Evolutionary conservation across 257 asterid species (phyloP).

Genomic region (Nicotiana attenuata): DNA sequence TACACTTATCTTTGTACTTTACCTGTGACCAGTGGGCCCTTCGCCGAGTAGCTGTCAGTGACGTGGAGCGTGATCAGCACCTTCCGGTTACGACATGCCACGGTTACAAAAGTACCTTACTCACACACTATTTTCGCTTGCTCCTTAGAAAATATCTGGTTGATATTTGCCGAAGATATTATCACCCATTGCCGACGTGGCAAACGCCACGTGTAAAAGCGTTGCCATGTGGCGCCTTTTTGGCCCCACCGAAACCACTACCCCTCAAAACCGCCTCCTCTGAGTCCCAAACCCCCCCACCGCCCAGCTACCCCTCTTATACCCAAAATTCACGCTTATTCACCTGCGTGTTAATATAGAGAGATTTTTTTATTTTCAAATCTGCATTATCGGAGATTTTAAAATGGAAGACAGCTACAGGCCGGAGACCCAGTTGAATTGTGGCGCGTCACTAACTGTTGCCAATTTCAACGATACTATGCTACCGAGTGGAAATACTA

Average conservation of each 20-base stretch:
- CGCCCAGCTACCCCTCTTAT: background rate
- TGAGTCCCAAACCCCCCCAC: background rate
- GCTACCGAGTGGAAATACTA: constrained; percentile 14
- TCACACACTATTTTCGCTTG: background rate
- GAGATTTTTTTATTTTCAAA: background rate
- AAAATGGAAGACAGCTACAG: constrained; percentile 27
- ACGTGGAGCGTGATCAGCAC: constrained; percentile 1
- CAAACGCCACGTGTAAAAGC: constrained; percentile 65
- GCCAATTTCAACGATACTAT: constrained; percentile 26
- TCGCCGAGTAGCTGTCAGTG: background rate
- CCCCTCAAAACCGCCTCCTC: constrained; percentile 13
- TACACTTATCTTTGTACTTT: background rate
- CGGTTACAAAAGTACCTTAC: background rate
- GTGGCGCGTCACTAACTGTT: constrained; percentile 33
- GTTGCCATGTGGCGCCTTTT: constrained; percentile 48
- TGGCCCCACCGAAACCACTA: background rate
- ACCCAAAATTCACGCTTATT: constrained; percentile 7
- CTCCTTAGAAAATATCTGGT: constrained; percentile 41
- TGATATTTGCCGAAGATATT: constrained; percentile 35
- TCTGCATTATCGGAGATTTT: constrained; percentile 15
- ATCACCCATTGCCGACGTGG: constrained; percentile 39
- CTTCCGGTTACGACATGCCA: background rate
- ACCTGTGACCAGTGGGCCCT: background rate
- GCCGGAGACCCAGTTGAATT: constrained; percentile 25
- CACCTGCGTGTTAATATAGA: background rate